Conservation (phyloP, 2,329 filamentous ascomycete genomes). For the Ophiostoma quercus region DNA sequence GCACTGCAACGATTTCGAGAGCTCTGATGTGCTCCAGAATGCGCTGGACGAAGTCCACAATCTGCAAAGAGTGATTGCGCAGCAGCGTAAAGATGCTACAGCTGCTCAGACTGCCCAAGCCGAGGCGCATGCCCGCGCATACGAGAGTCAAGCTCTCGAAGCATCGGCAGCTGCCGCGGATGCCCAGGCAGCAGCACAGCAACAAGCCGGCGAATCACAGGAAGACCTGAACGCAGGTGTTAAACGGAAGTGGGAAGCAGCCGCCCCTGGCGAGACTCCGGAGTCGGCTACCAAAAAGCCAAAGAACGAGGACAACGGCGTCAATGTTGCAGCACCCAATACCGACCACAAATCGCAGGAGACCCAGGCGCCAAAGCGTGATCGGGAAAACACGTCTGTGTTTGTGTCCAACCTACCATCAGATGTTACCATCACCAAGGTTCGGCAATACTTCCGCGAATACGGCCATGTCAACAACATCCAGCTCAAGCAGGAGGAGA, state of each 20-base stretch:
- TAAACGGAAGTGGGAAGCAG: conserved; percentile 70
- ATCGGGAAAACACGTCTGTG: conserved; percentile 84
- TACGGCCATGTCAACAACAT: conserved; percentile 80
- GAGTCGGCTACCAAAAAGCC: conserved; percentile 57
- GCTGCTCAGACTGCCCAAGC: conserved; percentile 36
- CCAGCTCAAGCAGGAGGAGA: conserved; percentile 58
- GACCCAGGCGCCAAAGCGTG: conserved; percentile 57
- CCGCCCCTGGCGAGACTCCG: neutral
- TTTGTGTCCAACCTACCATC: conserved; percentile 71
- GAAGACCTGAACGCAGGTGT: conserved; percentile 39
- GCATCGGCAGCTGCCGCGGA: neutral
- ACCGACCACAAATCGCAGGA: conserved; percentile 27
- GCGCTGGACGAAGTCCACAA: conserved; percentile 70
- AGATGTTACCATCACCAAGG: conserved; percentile 62
- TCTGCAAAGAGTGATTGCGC: conserved; percentile 57
- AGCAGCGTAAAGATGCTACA: conserved; percentile 51
- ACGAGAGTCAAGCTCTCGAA: neutral
- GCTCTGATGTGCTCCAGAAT: conserved; percentile 65
- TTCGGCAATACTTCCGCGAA: conserved; percentile 87
- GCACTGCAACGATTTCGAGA: conserved; percentile 88
- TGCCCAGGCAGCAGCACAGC: neutral
- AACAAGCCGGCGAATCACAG: conserved; percentile 14
- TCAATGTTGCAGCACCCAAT: conserved; percentile 28
- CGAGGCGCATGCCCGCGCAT: conserved; percentile 31
- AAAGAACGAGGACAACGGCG: conserved; percentile 41